These are phyloP conservation scores for Thielaviopsis cerberus DNA, from an alignment of 2,329 filamentous ascomycete genomes.

Conservation along the genomic window DNA sequence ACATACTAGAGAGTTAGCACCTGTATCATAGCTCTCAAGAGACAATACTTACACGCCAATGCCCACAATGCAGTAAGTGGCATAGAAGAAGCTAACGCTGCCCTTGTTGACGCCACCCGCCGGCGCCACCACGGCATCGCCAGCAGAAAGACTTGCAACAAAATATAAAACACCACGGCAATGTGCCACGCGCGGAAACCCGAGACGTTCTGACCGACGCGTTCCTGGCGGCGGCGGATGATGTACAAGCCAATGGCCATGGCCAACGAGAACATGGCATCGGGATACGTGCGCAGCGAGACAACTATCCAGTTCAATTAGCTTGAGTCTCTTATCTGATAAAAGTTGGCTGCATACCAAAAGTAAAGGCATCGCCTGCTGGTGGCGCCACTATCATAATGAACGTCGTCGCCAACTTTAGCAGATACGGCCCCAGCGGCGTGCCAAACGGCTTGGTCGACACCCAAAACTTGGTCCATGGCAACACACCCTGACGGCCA, in stretches of 20 bases:
- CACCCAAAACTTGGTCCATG: constrained; percentile 42
- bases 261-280: constrained; percentile 36
- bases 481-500: constrained; percentile 41
- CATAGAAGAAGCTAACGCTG: constrained; percentile 57
- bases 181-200: constrained; percentile 42
- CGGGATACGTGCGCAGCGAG: constrained; percentile 39
- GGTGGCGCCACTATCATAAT: constrained; percentile 43
- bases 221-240: constrained; percentile 34
- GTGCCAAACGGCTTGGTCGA: constrained; percentile 46
- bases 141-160: constrained; percentile 42
- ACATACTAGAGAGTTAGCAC: constrained; percentile 21
- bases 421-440: constrained; percentile 36
- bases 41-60: constrained; percentile 37
- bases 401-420: constrained; percentile 39
- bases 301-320: constrained; percentile 25
- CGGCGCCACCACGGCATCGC: constrained; percentile 55
- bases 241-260: constrained; percentile 39
- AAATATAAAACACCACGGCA: constrained; percentile 38
- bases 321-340: neutral
- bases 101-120: constrained; percentile 38
- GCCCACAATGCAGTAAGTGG: constrained; percentile 46
- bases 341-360: constrained; percentile 22
- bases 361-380: constrained; percentile 46
- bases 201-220: constrained; percentile 27
- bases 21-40: neutral